phyloP scores from a whole-genome alignment of 2,329 filamentous ascomycete species.

The Paecilomyces dactylethromorphus region DNA sequence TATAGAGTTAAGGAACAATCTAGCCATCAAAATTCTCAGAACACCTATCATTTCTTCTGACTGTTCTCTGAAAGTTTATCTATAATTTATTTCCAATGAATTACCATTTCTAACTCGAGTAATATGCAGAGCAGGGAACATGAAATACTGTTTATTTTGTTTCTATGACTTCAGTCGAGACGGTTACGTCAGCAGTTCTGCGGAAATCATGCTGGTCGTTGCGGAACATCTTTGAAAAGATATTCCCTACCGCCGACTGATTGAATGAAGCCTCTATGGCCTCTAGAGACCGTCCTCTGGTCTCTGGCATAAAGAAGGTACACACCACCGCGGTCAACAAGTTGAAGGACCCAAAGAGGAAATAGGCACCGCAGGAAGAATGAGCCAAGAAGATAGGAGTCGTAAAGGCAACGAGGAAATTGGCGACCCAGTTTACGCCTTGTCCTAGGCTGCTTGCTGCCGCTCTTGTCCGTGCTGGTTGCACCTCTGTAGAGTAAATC shows the following conservation, averaged over 20 bases:
- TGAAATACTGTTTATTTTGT: neutral
- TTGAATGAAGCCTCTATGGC: neutral
- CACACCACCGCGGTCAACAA: neutral
- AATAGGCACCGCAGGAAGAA: neutral
- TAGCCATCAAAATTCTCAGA: no score
- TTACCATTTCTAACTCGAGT: neutral
- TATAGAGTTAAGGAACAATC: no score
- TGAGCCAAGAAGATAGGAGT: neutral
- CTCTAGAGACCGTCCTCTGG: neutral
- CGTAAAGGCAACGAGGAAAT: neutral
- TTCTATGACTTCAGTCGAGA: neutral
- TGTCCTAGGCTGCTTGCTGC: constrained; percentile 1
- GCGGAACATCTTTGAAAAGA: neutral
- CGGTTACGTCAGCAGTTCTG: neutral
- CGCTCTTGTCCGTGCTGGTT: constrained; percentile 1
- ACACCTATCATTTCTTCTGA: no score
- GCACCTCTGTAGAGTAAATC: constrained; percentile 1
- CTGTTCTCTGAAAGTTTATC: no score
- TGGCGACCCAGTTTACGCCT: constrained; percentile 2
- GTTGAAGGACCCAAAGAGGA: neutral
- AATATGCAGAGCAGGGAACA: neutral
- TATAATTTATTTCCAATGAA: neutral
- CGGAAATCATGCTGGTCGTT: neutral
- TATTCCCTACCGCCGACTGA: neutral
- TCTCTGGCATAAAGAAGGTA: neutral